Conservation (phyloP, 352 stramenopile genomes). For the Aphanomyces astaci region DNA sequence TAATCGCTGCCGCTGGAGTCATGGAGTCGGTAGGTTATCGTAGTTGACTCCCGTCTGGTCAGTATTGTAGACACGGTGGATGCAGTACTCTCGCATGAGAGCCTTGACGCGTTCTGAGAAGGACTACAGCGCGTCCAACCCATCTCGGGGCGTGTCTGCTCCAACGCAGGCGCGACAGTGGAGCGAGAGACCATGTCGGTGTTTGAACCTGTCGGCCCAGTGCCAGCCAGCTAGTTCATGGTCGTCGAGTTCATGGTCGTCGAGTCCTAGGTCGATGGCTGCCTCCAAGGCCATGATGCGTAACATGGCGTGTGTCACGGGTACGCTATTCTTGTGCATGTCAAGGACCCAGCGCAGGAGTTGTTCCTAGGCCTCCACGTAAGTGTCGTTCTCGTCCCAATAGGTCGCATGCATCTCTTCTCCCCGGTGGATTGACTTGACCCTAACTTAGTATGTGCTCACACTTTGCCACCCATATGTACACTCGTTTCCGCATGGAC, state of each 20-base stretch:
- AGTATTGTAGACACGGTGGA: slow-evolving; percentile 24
- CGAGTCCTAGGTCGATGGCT: neutral
- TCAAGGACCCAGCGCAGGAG: slow-evolving; percentile 27
- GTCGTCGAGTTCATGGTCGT: neutral
- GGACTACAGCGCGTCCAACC: neutral
- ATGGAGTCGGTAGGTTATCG: slow-evolving; percentile 30
- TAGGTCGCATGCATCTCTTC: neutral
- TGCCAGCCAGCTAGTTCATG: neutral
- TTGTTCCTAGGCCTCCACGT: slow-evolving; percentile 18
- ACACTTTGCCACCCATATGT: neutral
- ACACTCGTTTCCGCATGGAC: neutral
- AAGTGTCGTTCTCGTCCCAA: slow-evolving; percentile 19
- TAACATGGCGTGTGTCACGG: slow-evolving; percentile 27
- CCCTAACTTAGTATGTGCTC: neutral
- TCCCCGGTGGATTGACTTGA: neutral
- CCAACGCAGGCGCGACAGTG: neutral
- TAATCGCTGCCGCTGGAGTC: slow-evolving; percentile 22
- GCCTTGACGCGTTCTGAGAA: neutral
- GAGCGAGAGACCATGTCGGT: slow-evolving; percentile 19
- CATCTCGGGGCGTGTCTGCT: neutral
- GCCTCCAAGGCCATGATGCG: slow-evolving; percentile 22
- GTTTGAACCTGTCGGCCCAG: slow-evolving; percentile 22
- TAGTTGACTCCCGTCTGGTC: slow-evolving; percentile 29
- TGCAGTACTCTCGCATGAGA: neutral
- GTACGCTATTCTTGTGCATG: slow-evolving; percentile 23